Conservation (phyloP, 1,284 basidiomycete genomes). For the Coniferiporia sulphurascens region DNA sequence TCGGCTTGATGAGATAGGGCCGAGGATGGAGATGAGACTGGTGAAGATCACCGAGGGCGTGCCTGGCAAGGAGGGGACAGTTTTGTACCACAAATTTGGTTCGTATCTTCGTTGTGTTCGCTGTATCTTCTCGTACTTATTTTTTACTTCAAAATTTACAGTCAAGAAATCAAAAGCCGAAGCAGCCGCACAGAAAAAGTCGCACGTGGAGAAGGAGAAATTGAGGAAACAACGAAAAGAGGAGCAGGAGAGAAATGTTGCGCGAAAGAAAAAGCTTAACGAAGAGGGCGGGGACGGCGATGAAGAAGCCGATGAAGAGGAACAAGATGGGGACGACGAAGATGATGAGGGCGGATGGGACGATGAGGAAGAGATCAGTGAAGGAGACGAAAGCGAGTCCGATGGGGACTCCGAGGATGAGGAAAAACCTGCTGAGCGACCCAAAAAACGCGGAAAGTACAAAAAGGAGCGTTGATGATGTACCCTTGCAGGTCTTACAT, state of each 20-base stretch:
- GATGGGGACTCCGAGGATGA: constrained; percentile 38
- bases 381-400: constrained; percentile 30
- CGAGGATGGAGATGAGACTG: constrained; percentile 88
- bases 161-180: constrained; percentile 83
- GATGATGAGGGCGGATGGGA: constrained; percentile 34
- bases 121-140: background rate
- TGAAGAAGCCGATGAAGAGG: constrained; percentile 34
- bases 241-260: constrained; percentile 86
- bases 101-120: constrained; percentile 27
- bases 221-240: constrained; percentile 72
- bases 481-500: background rate
- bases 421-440: constrained; percentile 31
- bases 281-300: constrained; percentile 24
- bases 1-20: constrained; percentile 89
- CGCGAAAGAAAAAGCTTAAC: constrained; percentile 59
- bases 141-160: constrained; percentile 27
- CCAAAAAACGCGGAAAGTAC: constrained; percentile 35
- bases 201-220: constrained; percentile 72
- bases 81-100: constrained; percentile 92
- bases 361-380: constrained; percentile 31
- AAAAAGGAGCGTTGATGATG: constrained; percentile 21
- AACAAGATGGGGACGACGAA: constrained; percentile 42
- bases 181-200: constrained; percentile 56
- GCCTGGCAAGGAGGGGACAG: constrained; percentile 82
- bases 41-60: constrained; percentile 96